Percentiles rank a stretch among this genome's conserved stretches.
These are phyloP conservation scores for Carpinus viminea DNA, from an alignment of 306 rosid genomes.

Conservation along the genomic window DNA sequence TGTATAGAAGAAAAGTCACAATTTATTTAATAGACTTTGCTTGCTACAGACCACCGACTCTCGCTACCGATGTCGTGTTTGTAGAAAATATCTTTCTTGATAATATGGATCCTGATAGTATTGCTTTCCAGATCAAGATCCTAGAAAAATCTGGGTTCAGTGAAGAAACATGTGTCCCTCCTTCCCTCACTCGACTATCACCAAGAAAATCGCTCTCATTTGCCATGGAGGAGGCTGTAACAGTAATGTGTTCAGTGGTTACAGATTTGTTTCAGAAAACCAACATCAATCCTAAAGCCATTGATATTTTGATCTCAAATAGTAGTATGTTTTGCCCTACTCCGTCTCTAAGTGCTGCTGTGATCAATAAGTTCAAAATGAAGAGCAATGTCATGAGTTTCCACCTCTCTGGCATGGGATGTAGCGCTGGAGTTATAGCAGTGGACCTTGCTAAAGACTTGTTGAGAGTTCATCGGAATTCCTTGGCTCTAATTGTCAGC, in stretches of 20 bases:
- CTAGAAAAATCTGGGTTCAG: conserved; percentile 58
- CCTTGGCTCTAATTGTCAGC: conserved; percentile 62
- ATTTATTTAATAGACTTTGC: conserved; percentile 46
- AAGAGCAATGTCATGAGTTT: conserved; percentile 55
- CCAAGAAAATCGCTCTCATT: conserved; percentile 29
- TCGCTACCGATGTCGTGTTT: conserved; percentile 41
- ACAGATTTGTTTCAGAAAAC: conserved; percentile 34
- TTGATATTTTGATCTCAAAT: conserved; percentile 53
- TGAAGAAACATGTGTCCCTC: conserved; percentile 48
- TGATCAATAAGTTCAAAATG: conserved; percentile 55
- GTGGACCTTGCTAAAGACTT: conserved; percentile 54
- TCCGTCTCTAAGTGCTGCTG: conserved; percentile 52
- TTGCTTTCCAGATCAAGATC: conserved; percentile 56
- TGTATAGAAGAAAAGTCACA: conserved; percentile 32
- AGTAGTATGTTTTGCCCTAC: conserved; percentile 54
- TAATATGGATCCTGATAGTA: conserved; percentile 38
- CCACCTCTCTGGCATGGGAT: conserved; percentile 69
- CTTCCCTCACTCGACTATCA: conserved; percentile 42
- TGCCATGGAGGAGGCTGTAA: conserved; percentile 52
- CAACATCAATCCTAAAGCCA: conserved; percentile 47
- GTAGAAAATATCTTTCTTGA: conserved; percentile 38
- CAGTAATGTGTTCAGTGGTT: conserved; percentile 40
- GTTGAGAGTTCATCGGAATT: conserved; percentile 53
- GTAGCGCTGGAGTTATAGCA: conserved; percentile 63
- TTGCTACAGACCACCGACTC: conserved; percentile 45